Evolutionary conservation across 2,329 filamentous ascomycete species (phyloP), one percentile per base, ranked within the genome.

Genomic region (Colletotrichum sp.): DNA sequence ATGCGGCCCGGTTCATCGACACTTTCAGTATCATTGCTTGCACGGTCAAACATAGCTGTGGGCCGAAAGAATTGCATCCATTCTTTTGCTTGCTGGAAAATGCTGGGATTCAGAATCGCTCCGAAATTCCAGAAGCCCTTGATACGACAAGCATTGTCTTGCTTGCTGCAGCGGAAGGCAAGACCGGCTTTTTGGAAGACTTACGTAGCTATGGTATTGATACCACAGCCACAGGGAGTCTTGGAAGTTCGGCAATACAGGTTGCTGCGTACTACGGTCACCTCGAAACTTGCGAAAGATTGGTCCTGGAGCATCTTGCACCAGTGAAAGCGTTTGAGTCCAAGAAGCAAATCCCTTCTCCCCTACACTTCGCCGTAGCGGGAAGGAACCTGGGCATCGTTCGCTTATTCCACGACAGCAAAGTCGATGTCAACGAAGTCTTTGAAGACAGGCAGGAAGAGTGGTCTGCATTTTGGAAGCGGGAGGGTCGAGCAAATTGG

Each of bases 171-270:
- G 38, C 16, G 16, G 38, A n/a, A 10, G 38, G 38, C 8, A 43
- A 43, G 5, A n/a, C 16, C 5, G 16, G 8, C 38, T n/a, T 43
- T n/a, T 3, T 43, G 1, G 38, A 43, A 0, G 38, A 18, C 3
- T 1, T 43, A 10, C 38, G 10, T 5, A 43, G 38, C 2, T 43
- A n/a, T 10, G 38, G 38, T 18, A 43, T 43, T 43, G 38, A 43
- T n/a, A 43, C 3, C 1, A n/a, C 16, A 8, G 38, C 1, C 38
- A 10, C 1, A 2, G 36, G 36, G 5, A 43, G 6, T n/a, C 36
- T n/a, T n/a, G 36, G 36, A 43, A 2, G 16, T 43, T 43, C 16
- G 5, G 38, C 38, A 43, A n/a, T 43, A 43, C 38, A 43, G 16
- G 38, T 43, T 43, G 16, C 38, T 43, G 16, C 38, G 16, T 43